These are phyloP conservation scores for Penicillium sp. DNA, from an alignment of 2,329 filamentous ascomycete species.

Conservation along the genomic window DNA sequence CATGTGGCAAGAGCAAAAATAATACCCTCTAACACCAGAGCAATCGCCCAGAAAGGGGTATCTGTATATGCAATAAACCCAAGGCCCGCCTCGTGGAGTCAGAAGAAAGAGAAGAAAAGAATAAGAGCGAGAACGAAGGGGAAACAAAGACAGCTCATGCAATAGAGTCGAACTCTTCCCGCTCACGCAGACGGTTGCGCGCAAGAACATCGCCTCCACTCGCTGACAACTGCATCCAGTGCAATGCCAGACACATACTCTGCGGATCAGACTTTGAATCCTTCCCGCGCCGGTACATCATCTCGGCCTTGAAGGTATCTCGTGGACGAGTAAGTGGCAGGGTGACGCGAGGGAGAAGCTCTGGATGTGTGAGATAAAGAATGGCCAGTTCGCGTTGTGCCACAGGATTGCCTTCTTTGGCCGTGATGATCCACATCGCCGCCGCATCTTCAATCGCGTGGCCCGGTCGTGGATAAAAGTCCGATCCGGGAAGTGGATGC, in stretches of 20 bases:
- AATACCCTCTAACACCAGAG: constrained; percentile 27
- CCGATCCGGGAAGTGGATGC: constrained; percentile 31
- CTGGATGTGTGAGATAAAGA: constrained; percentile 88
- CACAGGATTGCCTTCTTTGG: constrained; percentile 83
- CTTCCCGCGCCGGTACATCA: constrained; percentile 65
- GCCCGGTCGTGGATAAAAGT: constrained; percentile 30
- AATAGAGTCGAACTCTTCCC: constrained; percentile 60
- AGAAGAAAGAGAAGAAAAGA: constrained; percentile 5
- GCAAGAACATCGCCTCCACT: constrained; percentile 83
- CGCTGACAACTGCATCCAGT: constrained; percentile 94
- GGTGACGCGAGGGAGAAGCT: constrained; percentile 74
- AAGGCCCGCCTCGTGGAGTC: constrained; percentile 19
- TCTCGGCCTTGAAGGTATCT: constrained; percentile 85
- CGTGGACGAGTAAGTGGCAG: constrained; percentile 78
- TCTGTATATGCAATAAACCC: constrained; percentile 25
- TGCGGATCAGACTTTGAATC: constrained; percentile 74
- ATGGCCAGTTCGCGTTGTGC: constrained; percentile 91
- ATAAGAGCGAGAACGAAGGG: constrained; percentile 15
- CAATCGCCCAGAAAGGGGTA: constrained; percentile 24
- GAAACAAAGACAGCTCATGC: constrained; percentile 38
- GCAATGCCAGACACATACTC: constrained; percentile 88
- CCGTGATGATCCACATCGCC: constrained; percentile 86
- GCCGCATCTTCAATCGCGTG: constrained; percentile 67
- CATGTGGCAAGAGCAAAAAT: constrained; percentile 15
- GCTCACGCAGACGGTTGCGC: constrained; percentile 73